A percentile compares a stretch with the other conserved stretches of the same genome.
Evolutionary conservation across 805 yeast genomes (phyloP).

Genomic region (Trichomonascus vanleenenianus): DNA sequence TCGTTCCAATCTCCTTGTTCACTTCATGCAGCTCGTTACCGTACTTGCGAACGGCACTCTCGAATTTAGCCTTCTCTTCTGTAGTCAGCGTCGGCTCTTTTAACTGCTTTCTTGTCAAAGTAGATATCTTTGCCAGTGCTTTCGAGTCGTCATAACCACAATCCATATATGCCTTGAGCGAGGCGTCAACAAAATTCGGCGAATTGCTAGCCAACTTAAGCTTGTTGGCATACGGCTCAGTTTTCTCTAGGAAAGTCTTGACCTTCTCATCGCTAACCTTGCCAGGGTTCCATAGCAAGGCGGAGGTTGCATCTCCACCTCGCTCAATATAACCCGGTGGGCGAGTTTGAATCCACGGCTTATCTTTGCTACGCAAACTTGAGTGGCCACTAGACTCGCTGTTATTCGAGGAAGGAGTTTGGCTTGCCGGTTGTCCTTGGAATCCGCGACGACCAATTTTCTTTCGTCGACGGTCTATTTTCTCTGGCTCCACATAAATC

Average conservation of each 20-base stretch:
- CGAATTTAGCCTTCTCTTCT: slow-evolving; percentile 62
- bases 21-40: slow-evolving; percentile 81
- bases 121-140: slow-evolving; percentile 42
- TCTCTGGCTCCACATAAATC: slow-evolving; percentile 46
- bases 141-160: slow-evolving; percentile 40
- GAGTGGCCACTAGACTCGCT: background rate
- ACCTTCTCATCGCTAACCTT: slow-evolving; percentile 23
- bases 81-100: slow-evolving; percentile 69
- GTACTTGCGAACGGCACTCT: slow-evolving; percentile 58
- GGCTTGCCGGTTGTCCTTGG: background rate
- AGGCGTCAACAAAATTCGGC: slow-evolving; percentile 77
- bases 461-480: slow-evolving; percentile 22
- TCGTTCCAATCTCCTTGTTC: slow-evolving; percentile 61
- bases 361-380: slow-evolving; percentile 20
- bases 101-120: slow-evolving; percentile 48
- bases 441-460: slow-evolving; percentile 14
- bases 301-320: slow-evolving; percentile 59
- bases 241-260: slow-evolving; percentile 47
- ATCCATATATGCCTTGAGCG: slow-evolving; percentile 48
- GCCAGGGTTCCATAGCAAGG: slow-evolving; percentile 53
- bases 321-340: slow-evolving; percentile 81
- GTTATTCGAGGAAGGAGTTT: background rate
- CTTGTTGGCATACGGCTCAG: slow-evolving; percentile 48
- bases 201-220: slow-evolving; percentile 53
- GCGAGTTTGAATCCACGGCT: slow-evolving; percentile 65